These are phyloP conservation scores for Fusarium coffeatum DNA, from an alignment of 2,329 filamentous ascomycete species.

Conservation along the genomic window DNA sequence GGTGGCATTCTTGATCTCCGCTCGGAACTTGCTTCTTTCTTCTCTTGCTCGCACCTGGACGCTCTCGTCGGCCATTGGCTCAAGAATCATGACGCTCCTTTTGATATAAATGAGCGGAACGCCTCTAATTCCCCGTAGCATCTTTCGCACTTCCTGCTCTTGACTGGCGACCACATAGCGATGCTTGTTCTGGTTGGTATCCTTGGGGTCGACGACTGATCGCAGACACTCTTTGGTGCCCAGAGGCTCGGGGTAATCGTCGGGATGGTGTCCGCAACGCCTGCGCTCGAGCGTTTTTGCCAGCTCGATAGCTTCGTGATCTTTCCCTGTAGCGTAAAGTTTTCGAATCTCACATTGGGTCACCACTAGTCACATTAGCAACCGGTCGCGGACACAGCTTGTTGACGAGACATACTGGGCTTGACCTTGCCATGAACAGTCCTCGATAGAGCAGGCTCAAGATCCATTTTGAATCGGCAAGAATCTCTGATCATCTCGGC, in stretches of 20 bases:
- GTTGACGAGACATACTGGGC: slow-evolving; percentile 67
- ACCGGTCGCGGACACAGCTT: slow-evolving; percentile 1
- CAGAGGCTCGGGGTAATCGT: slow-evolving; percentile 77
- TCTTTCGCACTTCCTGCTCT: slow-evolving; percentile 70
- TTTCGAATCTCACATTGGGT: slow-evolving; percentile 85
- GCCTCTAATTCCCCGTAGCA: slow-evolving; percentile 74
- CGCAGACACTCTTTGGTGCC: slow-evolving; percentile 75
- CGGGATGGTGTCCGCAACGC: slow-evolving; percentile 80
- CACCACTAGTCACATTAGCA: slow-evolving; percentile 68
- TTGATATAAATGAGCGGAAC: slow-evolving; percentile 84
- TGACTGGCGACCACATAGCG: slow-evolving; percentile 83
- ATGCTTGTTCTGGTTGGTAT: slow-evolving; percentile 77
- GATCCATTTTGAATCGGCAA: slow-evolving; percentile 87
- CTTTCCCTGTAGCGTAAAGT: slow-evolving; percentile 73
- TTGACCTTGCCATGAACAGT: slow-evolving; percentile 91
- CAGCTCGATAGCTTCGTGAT: slow-evolving; percentile 73
- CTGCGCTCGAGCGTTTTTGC: slow-evolving; percentile 82
- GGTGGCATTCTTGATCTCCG: slow-evolving; percentile 68
- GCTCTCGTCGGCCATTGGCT: slow-evolving; percentile 79
- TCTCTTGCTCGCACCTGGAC: slow-evolving; percentile 72
- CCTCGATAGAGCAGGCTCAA: slow-evolving; percentile 79
- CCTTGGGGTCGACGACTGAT: slow-evolving; percentile 83
- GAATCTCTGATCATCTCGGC: slow-evolving; percentile 86
- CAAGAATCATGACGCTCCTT: slow-evolving; percentile 76
- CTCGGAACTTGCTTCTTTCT: slow-evolving; percentile 79